phyloP scores from a whole-genome alignment of 2,329 filamentous ascomycete genomes.

The Monilinia aucupariae region DNA sequence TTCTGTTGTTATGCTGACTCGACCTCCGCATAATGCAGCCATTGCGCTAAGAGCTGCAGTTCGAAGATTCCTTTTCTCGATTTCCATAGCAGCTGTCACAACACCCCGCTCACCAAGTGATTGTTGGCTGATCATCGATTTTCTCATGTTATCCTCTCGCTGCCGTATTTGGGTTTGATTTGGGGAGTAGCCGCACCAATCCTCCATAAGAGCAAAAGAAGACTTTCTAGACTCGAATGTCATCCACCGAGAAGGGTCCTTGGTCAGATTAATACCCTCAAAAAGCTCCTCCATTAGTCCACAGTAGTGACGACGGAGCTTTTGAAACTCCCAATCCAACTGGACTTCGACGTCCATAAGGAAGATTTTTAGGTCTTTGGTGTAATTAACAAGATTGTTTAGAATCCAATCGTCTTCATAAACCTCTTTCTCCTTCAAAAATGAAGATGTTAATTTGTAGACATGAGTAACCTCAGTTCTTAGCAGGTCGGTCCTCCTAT shows the following conservation, averaged over 20 bases:
- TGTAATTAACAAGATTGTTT: conserved; percentile 80
- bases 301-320: conserved; percentile 86
- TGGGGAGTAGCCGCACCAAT: conserved; percentile 96
- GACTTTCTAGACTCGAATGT: conserved; percentile 95
- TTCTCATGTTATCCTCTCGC: conserved; percentile 80
- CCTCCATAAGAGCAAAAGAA: conserved; percentile 93
- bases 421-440: conserved; percentile 71
- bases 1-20: conserved; percentile 82
- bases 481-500: conserved; percentile 76
- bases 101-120: conserved; percentile 67
- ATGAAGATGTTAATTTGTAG: conserved; percentile 88
- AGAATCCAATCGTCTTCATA: conserved; percentile 87
- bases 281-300: conserved; percentile 90
- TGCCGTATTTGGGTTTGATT: conserved; percentile 78
- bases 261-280: conserved; percentile 79
- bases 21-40: conserved; percentile 83
- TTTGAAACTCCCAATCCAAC: conserved; percentile 90
- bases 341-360: conserved; percentile 93
- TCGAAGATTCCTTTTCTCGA: conserved; percentile 88
- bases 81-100: conserved; percentile 86
- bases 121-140: conserved; percentile 76
- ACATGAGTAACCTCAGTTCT: conserved; percentile 94
- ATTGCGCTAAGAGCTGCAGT: conserved; percentile 91
- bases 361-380: conserved; percentile 88
- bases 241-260: conserved; percentile 88